These are phyloP conservation scores for Fennellomyces sp. DNA, from an alignment of 371 early-diverging fungal genomes.

Conservation along the genomic window DNA sequence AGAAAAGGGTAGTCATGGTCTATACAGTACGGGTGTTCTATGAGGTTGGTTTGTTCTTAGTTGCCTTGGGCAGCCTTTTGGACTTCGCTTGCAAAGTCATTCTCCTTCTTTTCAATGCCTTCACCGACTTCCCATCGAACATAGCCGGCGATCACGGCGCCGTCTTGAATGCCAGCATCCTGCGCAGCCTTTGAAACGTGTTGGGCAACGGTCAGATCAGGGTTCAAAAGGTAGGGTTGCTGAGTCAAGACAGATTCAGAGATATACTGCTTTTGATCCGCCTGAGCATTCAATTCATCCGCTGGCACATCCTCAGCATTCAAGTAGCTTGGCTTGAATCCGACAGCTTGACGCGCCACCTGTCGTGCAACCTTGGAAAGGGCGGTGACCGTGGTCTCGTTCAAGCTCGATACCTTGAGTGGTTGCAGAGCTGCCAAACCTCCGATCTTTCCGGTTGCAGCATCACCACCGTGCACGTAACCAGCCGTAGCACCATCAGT, in stretches of 20 bases:
- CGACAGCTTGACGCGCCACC: slow-evolving; percentile 81
- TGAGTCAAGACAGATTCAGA: slow-evolving; percentile 66
- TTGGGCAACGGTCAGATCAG: slow-evolving; percentile 63
- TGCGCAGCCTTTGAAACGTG: slow-evolving; percentile 36
- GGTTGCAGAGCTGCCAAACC: slow-evolving; percentile 67
- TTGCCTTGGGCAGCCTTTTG: slow-evolving; percentile 35
- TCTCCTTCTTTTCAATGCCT: slow-evolving; percentile 76
- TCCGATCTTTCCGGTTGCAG: slow-evolving; percentile 65
- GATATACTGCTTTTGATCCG: slow-evolving; percentile 48
- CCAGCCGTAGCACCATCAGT: slow-evolving; percentile 47
- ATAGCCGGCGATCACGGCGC: slow-evolving; percentile 65
- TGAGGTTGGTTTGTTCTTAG: not conserved
- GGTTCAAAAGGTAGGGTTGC: slow-evolving; percentile 79
- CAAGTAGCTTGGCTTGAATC: slow-evolving; percentile 67
- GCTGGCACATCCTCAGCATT: slow-evolving; percentile 52
- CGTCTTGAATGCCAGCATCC: slow-evolving; percentile 54
- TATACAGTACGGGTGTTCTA: not conserved
- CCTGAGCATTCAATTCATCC: slow-evolving; percentile 35
- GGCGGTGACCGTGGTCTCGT: slow-evolving; percentile 29
- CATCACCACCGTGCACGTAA: slow-evolving; percentile 77
- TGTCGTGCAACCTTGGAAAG: slow-evolving; percentile 63
- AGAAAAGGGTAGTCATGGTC: not conserved
- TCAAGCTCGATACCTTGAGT: slow-evolving; percentile 32
- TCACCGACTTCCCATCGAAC: slow-evolving; percentile 86
- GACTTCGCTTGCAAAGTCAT: slow-evolving; percentile 84